phyloP scores from a whole-genome alignment of 1,284 basidiomycete genomes.

The Ceratobasidium sp. region DNA sequence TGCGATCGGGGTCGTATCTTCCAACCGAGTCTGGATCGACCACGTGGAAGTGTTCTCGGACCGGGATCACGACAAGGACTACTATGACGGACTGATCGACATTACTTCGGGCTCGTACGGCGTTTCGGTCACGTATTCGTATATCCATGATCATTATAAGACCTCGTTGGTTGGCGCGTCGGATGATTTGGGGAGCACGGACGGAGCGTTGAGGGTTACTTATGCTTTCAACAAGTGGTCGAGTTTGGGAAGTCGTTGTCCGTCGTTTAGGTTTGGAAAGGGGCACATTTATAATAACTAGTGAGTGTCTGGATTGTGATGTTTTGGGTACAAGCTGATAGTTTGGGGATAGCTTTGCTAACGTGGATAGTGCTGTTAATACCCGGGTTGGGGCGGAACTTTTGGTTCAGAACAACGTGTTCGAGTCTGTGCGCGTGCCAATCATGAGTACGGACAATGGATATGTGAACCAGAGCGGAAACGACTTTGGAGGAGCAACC shows the following conservation, averaged over 20 bases:
- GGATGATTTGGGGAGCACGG: slow-evolving; percentile 35
- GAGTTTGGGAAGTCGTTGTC: slow-evolving; percentile 52
- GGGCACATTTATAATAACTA: slow-evolving; percentile 38
- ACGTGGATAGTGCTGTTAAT: slow-evolving; percentile 61
- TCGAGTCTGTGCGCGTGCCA: slow-evolving; percentile 41
- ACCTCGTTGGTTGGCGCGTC: slow-evolving; percentile 42
- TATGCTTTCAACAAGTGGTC: slow-evolving; percentile 45
- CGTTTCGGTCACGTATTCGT: slow-evolving; percentile 35
- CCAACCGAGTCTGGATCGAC: slow-evolving; percentile 47
- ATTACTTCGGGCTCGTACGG: slow-evolving; percentile 32
- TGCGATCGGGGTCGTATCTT: slow-evolving; percentile 34
- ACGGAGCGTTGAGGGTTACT: slow-evolving; percentile 41
- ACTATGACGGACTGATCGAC: slow-evolving; percentile 46
- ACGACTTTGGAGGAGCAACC: slow-evolving; percentile 33
- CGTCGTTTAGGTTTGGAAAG: slow-evolving; percentile 56
- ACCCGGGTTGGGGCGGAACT: slow-evolving; percentile 39
- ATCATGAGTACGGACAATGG: slow-evolving; percentile 37
- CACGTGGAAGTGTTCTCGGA: slow-evolving; percentile 44
- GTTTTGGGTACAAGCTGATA: neutral
- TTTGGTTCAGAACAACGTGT: slow-evolving; percentile 64
- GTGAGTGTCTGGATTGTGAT: neutral
- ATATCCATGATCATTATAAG: slow-evolving; percentile 48
- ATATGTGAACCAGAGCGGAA: slow-evolving; percentile 35
- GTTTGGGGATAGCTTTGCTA: slow-evolving; percentile 55
- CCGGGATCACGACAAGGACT: slow-evolving; percentile 46